Evolutionary conservation across 192 early-diverging fungal species (phyloP), one percentile per base, ranked within the genome.

Genomic region (Entomortierella chlamydospora): DNA sequence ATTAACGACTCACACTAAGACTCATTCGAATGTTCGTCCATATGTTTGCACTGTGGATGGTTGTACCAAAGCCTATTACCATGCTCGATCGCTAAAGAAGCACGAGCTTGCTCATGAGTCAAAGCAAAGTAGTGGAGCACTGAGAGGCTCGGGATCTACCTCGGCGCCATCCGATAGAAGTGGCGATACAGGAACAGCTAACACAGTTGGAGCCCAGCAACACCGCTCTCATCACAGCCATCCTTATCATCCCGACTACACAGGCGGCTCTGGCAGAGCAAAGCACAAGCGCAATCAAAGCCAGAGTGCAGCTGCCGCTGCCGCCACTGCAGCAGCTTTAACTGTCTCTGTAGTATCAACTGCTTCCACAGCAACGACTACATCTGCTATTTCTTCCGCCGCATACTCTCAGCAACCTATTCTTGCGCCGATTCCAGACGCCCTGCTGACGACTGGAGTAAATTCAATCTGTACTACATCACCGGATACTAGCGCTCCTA

Each of bases 51-150:
- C 68, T 13, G 68, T 74, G 34, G 80, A 84, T 39, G 84, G 83
- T 4, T 90, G 89, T 61, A 66, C 70, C 23, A 90, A 90, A 64
- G 86, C 89, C 1, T 91, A 91, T 41, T 91, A 88, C 52, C 89
- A 91, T 57, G 81, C 85, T 13, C 70, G 89, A 59, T 91, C 89
- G 4, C 70, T 91, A 29, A 81, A 87, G 47, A 91, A 91, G 72
- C 89, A 91, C 53, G 87, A 89, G 67, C 74, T 85, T 34, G 73
- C 81, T 11, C 89, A 90, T 56, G 81, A 84, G 13, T 50, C 29
- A 18, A 76, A 79, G 62, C 59, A 42, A 8, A 25, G 25, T 6
- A 29, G 39, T 43, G 68, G 68, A 4, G 56, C 31, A 26, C 45
- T 79, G 3, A 67, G 76, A 10, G 68, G 68, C 25, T 41, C 76